Base-by-base conservation (phyloP, 1,284 basidiomycete species). In the Ceratobasidium sp. region DNA sequence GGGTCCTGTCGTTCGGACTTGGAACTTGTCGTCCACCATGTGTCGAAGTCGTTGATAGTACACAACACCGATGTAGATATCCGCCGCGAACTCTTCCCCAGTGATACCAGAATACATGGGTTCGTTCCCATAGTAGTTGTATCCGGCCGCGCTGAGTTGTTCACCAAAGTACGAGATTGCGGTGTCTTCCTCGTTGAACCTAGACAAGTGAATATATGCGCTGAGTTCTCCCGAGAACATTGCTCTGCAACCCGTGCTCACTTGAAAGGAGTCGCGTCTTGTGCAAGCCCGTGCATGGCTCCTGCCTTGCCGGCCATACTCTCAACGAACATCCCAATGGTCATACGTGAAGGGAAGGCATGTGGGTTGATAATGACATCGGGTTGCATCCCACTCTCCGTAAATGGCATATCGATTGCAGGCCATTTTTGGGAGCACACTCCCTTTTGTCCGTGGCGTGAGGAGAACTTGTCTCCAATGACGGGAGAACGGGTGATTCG, bases 51-150 rank as follows among this genome's bases (percentile, higher is more conserved):
- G 91, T 81, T 99, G 97, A 82, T 99, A 99, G 84, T 98, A 98
- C 64, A 99, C 96, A 56, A 98, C 90, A 25, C 97, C 97, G 74
- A 99, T 87, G 82, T 99, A 99, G 78, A 99, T 99, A 80, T 99
- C 97, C 3, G 96, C 96, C 21, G 92, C 90, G 81, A 99, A 98
- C 83, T 99, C 97, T 82, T 98, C 87, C 23, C 97, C 97, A 7
- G 97, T 99, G 80, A 99, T 97, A 46, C 97, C 97, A 74, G 96
- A 98, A 82, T 99, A 99, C 97, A 99, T 99, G 8, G 97, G 96
- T 81, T 99, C 97, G 83, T 98, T 98, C 42, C 97, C 97, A 79
- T 98, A 92, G 81, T 98, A 98, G 82, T 98, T 99, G 85, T 98
- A 99, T 6, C 97, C 97, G 8, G 97, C 90, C 25, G 92, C 92